Evolutionary conservation across 139 green algal genomes (phyloP).

Genomic region (Mesotaenium endlicherianum): DNA sequence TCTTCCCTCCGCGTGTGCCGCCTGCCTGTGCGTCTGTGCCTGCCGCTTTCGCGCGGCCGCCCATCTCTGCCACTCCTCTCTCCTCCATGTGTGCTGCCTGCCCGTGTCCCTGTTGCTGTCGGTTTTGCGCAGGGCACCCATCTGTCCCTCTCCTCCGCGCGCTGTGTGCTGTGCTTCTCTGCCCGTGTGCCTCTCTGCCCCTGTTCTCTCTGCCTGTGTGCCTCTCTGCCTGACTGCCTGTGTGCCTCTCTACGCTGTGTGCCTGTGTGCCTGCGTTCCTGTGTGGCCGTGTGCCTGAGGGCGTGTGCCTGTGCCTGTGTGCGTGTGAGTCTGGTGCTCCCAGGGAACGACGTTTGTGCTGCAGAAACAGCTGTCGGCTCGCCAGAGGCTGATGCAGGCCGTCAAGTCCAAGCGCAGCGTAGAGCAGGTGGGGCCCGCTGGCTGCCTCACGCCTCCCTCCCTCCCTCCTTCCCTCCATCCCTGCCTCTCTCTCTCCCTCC

Average conservation of each 20-base stretch:
- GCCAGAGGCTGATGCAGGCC: conserved; percentile 23
- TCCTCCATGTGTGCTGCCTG: neutral
- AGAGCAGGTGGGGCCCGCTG: conserved; percentile 12
- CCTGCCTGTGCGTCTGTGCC: neutral
- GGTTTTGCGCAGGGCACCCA: neutral
- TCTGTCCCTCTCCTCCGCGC: neutral
- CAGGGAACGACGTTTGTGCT: conserved; percentile 56
- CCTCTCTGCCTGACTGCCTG: no score
- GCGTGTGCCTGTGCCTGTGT: no score
- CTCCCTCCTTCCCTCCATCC: no score
- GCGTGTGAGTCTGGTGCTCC: no score
- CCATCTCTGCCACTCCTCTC: neutral
- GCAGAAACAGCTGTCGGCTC: neutral
- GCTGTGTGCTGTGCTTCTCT: neutral
- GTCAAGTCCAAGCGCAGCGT: conserved; percentile 2
- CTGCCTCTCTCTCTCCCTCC: no score
- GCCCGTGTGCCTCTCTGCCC: neutral
- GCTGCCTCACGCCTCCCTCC: no score
- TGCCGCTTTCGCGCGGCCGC: neutral
- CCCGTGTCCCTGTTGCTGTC: neutral
- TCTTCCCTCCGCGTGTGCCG: neutral
- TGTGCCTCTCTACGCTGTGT: no score
- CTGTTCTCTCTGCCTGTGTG: neutral
- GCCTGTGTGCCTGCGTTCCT: no score
- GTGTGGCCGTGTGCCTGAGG: neutral